Base-by-base conservation (phyloP, 345 rosid genomes). In the Xanthoceras sorbifolium region DNA sequence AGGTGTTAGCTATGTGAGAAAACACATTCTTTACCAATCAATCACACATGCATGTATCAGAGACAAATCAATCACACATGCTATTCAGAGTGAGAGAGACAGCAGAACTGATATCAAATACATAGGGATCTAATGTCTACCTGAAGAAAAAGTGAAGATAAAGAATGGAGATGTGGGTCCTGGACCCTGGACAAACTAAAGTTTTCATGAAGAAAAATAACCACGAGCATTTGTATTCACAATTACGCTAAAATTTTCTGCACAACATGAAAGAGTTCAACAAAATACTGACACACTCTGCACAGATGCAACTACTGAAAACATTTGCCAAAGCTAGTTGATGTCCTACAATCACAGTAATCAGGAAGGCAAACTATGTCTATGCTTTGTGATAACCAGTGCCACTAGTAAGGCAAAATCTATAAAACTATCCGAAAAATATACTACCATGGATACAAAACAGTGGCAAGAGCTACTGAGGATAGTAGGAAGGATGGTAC, bases 401-500 rank as follows among this genome's bases (percentile, higher is more conserved):
- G 44, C 32, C 22, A 59, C 14, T 42, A 72, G 70, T 42, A 25
- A 42, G 38, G 5, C 22, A 55, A 59, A 60, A 78, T 31, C 25
- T 59, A 61, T 11, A 57, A 59, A 44, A 46, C 72, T 26, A 71
- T 79, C 78, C 26, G 14, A 17, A 63, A 32, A 42, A 25, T 60
- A 67, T 26, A 42, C 71, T 71, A 60, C 25, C 61, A 61, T 26
- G 52, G 38, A 22, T 44, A 60, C 50, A 72, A 28, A 65, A 68
- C n/a, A 75, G 76, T 6, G 18, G 40, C 4, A 23, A 67, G 6
- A 78, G 59, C 82, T 91, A 90, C 78, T 77, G 83, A 63, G 90
- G 82, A 80, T 87, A 81, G 80, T 89, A 86, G 73, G 89, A 62
- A 23, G 86, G 87, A 61, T 82, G 85, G 76, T 82, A 84, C 40